Base-by-base conservation (phyloP, 768 basidiomycete species). In the Trametes sanguinea region DNA sequence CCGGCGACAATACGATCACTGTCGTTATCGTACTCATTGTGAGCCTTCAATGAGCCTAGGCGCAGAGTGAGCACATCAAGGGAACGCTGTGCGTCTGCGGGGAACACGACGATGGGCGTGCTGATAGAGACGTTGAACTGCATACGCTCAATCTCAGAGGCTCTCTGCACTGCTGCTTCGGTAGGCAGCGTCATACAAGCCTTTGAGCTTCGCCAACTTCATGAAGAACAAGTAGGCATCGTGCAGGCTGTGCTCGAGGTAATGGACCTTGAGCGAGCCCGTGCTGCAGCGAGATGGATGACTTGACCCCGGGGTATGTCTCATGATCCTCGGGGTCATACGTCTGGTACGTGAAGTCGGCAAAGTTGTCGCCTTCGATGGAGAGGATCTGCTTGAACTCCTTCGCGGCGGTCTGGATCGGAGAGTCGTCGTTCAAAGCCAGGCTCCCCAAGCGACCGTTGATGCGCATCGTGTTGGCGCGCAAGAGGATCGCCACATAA, bases 131-230 rank as follows among this genome's bases (percentile, higher is more conserved):
- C 73, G 60, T 94, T 85, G 75, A 95, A 98, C 73, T 92, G 86
- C 91, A 98, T 95, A 54, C 87, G 85, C 67, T 92, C 88, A n/a
- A 95, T 90, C 73, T 92, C 92, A n/a, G 93, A 86, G 4, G 95
- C 97, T 51, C 84, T 81, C 72, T 98, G 93, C 29, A 92, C 94
- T 42, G 97, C 97, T 22, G 86, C 96, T 71, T 92, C 87, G 2
- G 93, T 91, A 10, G 96, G 96, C 95, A 17, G 95, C 86, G 74
- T 99, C 96, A 66, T 98, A 98, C 10, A 98, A 73, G 2, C 90
- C 90, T 77, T 98, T 98, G 68, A 99, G 85, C 65, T 86, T 88
- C 4, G 94, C 92, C 40, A 99, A 85, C 71, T 94, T 91, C 61
- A 85, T 77, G 40, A 94, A 73, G 76, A 95, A 99, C 22, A 86